Conservation (phyloP, 495 filamentous ascomycete genomes). For the Friedmanniomyces endolithicus region DNA sequence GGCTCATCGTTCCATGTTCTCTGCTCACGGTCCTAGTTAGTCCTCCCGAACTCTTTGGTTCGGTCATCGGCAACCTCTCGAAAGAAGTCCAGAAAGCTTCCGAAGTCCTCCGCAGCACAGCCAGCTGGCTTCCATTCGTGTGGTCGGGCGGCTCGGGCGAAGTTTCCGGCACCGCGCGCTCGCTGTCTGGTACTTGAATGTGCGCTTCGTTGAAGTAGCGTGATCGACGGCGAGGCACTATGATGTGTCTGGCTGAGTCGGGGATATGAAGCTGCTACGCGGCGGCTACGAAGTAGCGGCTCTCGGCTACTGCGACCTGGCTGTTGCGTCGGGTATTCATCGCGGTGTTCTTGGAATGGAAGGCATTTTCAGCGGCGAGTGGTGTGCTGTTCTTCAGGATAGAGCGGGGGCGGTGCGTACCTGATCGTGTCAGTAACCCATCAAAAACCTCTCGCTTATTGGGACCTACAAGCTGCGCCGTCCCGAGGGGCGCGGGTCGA, state of each 20-base stretch:
- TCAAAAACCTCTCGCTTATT: no score
- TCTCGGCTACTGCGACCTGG: not conserved
- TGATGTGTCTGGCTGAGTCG: not conserved
- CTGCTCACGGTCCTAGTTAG: constrained; percentile 11
- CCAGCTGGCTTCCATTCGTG: not conserved
- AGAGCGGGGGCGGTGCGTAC: constrained; percentile 1
- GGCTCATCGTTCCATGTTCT: constrained; percentile 13
- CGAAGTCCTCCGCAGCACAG: not conserved
- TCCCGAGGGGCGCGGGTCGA: not conserved
- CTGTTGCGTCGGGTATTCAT: constrained; percentile 16
- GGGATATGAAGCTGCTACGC: not conserved
- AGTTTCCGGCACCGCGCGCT: constrained; percentile 1
- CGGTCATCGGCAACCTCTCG: not conserved
- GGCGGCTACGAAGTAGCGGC: constrained; percentile 11
- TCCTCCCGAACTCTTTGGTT: constrained; percentile 1
- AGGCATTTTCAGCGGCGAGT: not conserved
- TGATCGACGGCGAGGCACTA: constrained; percentile 6
- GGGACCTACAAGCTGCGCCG: not conserved
- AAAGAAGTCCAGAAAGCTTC: not conserved
- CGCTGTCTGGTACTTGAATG: not conserved
- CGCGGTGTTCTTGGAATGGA: not conserved
- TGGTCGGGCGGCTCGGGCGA: constrained; percentile 1
- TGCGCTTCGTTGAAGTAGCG: not conserved
- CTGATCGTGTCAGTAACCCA: not conserved
- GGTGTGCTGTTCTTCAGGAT: constrained; percentile 14